A percentile compares a stretch with the other conserved stretches of the same genome.
These are phyloP conservation scores for Canariomyces notabilis DNA, from an alignment of 2,329 filamentous ascomycete species.

Conservation along the genomic window DNA sequence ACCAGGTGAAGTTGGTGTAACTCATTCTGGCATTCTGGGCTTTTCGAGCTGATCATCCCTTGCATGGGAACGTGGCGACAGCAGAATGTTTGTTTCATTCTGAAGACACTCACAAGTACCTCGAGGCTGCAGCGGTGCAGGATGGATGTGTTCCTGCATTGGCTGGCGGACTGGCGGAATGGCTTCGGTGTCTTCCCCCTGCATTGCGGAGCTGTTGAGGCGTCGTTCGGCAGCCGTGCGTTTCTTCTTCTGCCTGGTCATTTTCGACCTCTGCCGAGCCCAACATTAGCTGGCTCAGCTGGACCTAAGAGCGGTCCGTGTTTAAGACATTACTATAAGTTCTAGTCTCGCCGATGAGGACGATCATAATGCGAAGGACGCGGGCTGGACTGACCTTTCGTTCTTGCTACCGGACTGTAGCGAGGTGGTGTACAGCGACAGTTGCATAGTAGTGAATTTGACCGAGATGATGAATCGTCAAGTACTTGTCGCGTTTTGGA, in stretches of 20 bases:
- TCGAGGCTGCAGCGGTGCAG: too few species aligned
- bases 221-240: background rate
- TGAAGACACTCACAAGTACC: too few species aligned
- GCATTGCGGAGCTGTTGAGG: background rate
- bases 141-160: constrained; percentile 9
- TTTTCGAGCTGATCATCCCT: background rate
- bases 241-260: background rate
- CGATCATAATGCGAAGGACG: background rate
- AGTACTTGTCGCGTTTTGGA: too few species aligned
- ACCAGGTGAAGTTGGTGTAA: too few species aligned
- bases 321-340: background rate
- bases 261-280: too few species aligned
- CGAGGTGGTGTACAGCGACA: too few species aligned
- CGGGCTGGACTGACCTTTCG: background rate
- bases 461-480: too few species aligned
- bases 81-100: too few species aligned
- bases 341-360: background rate
- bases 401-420: background rate
- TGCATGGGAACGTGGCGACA: constrained; percentile 3
- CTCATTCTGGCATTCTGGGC: too few species aligned
- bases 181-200: constrained; percentile 2
- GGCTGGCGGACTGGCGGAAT: background rate
- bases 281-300: background rate
- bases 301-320: background rate
- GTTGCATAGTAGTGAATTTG: too few species aligned